These are phyloP conservation scores for Novymonas esmeraldas DNA, from an alignment of 208 protist species.

Conservation along the genomic window DNA sequence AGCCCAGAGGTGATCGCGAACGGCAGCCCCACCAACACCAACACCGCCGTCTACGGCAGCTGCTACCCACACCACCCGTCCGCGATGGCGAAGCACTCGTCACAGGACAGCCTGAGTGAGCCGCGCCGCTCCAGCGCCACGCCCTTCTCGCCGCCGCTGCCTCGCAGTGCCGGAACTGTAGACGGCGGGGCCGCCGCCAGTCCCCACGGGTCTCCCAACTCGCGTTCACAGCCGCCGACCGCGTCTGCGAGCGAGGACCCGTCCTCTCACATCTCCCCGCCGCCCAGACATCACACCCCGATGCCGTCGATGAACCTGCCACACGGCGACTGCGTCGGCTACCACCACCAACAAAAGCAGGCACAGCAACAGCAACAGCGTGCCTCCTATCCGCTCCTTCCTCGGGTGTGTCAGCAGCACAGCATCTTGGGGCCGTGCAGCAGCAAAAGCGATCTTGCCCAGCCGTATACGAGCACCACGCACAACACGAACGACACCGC, in stretches of 20 bases:
- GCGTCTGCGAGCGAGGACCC: neutral
- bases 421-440: no score
- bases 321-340: neutral
- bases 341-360: neutral
- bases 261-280: neutral
- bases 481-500: no score
- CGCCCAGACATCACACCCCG: neutral
- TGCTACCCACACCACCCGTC: neutral
- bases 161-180: conserved; percentile 7
- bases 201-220: neutral
- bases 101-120: neutral
- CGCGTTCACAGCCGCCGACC: neutral
- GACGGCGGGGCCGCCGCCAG: neutral
- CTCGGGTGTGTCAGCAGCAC: no score
- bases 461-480: no score
- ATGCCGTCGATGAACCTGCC: neutral
- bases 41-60: neutral
- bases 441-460: no score
- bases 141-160: conserved; percentile 1
- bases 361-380: neutral
- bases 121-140: neutral
- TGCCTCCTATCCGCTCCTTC: no score
- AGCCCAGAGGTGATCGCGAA: neutral
- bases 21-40: conserved; percentile 1
- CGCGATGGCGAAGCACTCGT: neutral